Conservation (phyloP, 306 rosid species). For the Hippophae tibetana region DNA sequence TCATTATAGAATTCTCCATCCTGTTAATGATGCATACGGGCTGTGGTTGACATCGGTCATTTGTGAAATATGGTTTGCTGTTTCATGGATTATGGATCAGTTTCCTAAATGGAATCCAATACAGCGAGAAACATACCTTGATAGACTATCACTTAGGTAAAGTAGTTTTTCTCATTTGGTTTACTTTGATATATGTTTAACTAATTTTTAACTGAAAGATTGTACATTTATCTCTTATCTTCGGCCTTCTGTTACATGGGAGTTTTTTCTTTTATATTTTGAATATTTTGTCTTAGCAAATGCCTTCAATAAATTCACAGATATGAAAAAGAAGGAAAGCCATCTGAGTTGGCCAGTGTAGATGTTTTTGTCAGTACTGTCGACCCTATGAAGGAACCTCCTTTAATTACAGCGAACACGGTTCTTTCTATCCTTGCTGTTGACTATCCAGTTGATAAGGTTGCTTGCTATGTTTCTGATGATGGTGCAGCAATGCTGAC, state of each 20-base stretch:
- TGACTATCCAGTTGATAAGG: slow-evolving; percentile 89
- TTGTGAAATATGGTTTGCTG: slow-evolving; percentile 97
- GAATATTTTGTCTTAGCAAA: slow-evolving; percentile 10
- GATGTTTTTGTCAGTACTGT: slow-evolving; percentile 96
- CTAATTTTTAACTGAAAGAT: background rate
- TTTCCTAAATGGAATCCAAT: slow-evolving; percentile 96
- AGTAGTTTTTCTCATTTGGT: background rate
- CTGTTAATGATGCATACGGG: slow-evolving; percentile 87
- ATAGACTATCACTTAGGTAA: slow-evolving; percentile 80
- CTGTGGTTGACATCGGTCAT: slow-evolving; percentile 97
- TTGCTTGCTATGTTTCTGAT: slow-evolving; percentile 94
- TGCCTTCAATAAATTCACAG: slow-evolving; percentile 29
- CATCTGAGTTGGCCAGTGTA: slow-evolving; percentile 60
- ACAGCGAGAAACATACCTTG: slow-evolving; percentile 89
- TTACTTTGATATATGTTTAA: background rate
- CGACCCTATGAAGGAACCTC: slow-evolving; percentile 95
- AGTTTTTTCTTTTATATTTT: slow-evolving; percentile 1
- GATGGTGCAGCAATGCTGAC: slow-evolving; percentile 99
- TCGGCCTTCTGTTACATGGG: too few relatives aligned
- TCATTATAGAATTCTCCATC: slow-evolving; percentile 90
- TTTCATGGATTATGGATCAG: slow-evolving; percentile 93
- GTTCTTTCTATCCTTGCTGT: slow-evolving; percentile 90
- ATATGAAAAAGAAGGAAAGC: slow-evolving; percentile 95
- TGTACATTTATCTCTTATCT: too few relatives aligned
- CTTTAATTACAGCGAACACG: slow-evolving; percentile 85